Evolutionary conservation across 148 eudicot genomes (phyloP).

Genomic region (Heliamphora exappendiculata): DNA sequence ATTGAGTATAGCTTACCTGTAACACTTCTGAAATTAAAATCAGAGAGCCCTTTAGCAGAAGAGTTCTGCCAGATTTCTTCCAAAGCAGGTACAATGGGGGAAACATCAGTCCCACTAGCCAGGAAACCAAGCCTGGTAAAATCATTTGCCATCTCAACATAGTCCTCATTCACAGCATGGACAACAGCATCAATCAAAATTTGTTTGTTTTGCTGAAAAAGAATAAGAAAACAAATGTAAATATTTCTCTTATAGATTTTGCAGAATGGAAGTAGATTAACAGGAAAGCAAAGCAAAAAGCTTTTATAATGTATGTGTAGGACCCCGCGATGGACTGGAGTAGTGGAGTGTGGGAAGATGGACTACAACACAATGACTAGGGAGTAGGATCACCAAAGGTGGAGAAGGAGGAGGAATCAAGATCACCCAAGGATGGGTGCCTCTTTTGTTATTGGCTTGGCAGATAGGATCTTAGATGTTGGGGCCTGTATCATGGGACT

Average conservation of each 20-base stretch:
- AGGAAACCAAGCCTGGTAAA: slow-evolving; percentile 97
- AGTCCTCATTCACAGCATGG: slow-evolving; percentile 98
- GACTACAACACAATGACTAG: too few species aligned
- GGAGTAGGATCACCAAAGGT: too few species aligned
- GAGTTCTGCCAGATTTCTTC: slow-evolving; percentile 99
- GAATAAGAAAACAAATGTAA: not conserved
- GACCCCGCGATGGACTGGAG: too few species aligned
- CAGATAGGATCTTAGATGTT: too few species aligned
- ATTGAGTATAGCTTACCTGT: slow-evolving; percentile 48
- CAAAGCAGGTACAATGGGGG: slow-evolving; percentile 90
- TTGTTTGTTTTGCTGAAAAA: slow-evolving; percentile 84
- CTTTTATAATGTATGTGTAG: too few species aligned
- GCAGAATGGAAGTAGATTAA: not conserved
- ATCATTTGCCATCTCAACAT: slow-evolving; percentile 98
- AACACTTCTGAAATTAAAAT: slow-evolving; percentile 93
- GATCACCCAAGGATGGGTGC: too few species aligned
- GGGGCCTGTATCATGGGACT: too few species aligned
- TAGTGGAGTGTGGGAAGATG: too few species aligned
- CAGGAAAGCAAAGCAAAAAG: not conserved
- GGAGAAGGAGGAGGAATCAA: too few species aligned
- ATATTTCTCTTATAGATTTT: not conserved
- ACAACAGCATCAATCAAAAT: slow-evolving; percentile 97
- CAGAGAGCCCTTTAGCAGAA: slow-evolving; percentile 82
- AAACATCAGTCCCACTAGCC: slow-evolving; percentile 88
- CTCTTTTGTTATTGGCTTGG: too few species aligned